Percentiles rank a stretch among this genome's conserved stretches.
phyloP scores from a whole-genome alignment of 2,329 filamentous ascomycete genomes.

The Monosporascus ibericus region DNA sequence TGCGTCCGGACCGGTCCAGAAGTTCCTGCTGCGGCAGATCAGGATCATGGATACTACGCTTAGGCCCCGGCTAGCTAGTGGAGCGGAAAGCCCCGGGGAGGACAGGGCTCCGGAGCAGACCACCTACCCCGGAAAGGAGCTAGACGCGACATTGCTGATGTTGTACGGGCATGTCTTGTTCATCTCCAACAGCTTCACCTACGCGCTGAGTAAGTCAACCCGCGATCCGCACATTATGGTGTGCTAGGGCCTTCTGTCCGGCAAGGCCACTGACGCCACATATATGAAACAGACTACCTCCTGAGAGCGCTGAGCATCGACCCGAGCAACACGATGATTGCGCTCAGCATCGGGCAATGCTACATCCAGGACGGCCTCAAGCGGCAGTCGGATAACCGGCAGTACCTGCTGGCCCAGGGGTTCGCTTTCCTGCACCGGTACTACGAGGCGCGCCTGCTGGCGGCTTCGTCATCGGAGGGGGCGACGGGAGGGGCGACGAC shows the following conservation, averaged over 20 bases:
- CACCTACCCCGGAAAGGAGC: constrained; percentile 35
- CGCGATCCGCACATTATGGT: not conserved
- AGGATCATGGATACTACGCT: constrained; percentile 75
- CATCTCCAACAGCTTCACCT: constrained; percentile 74
- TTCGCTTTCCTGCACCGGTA: constrained; percentile 75
- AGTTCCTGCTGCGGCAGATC: constrained; percentile 86
- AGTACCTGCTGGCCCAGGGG: constrained; percentile 81
- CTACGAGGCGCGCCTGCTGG: constrained; percentile 36
- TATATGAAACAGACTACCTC: constrained; percentile 61
- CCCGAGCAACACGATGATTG: constrained; percentile 69
- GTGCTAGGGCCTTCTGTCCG: too few relatives aligned
- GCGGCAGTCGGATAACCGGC: constrained; percentile 81
- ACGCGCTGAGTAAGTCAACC: constrained; percentile 60
- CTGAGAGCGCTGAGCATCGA: constrained; percentile 70
- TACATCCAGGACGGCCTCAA: constrained; percentile 90
- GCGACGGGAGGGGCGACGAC: constrained; percentile 11
- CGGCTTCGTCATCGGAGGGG: constrained; percentile 25
- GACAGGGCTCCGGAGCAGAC: constrained; percentile 26
- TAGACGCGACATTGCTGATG: constrained; percentile 78
- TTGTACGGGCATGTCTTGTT: constrained; percentile 89
- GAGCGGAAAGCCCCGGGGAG: constrained; percentile 33
- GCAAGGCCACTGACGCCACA: constrained; percentile 2
- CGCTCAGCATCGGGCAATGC: constrained; percentile 73
- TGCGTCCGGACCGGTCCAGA: constrained; percentile 75
- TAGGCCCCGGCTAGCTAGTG: constrained; percentile 36